phyloP scores from a whole-genome alignment of 2,329 filamentous ascomycete genomes.

The Ophiostoma triangulosporum region DNA sequence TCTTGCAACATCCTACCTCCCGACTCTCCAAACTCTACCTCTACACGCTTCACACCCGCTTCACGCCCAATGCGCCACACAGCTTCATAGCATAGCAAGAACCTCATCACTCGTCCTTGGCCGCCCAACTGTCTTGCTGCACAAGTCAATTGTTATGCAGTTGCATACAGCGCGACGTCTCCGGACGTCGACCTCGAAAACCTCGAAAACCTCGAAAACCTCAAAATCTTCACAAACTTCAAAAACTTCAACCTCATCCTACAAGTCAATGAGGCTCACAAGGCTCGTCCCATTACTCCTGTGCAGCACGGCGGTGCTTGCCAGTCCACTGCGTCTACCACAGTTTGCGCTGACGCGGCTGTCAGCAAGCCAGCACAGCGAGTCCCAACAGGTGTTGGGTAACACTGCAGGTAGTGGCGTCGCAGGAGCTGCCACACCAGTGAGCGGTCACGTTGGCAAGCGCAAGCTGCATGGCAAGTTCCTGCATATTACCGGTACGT shows the following conservation, averaged over 20 bases:
- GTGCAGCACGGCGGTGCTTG: slow-evolving; percentile 19
- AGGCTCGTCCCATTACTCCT: slow-evolving; percentile 9
- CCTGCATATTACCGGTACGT: slow-evolving; percentile 74
- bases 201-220: too few relatives aligned
- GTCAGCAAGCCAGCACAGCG: not conserved
- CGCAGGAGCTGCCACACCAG: slow-evolving; percentile 6
- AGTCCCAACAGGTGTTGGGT: slow-evolving; percentile 13
- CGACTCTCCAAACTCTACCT: not conserved
- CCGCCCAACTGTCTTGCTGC: not conserved
- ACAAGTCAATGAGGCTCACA: not conserved
- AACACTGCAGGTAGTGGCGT: not conserved
- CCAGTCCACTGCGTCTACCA: slow-evolving; percentile 14
- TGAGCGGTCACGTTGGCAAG: slow-evolving; percentile 14
- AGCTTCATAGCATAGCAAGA: not conserved
- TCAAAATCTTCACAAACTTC: not conserved
- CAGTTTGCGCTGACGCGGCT: slow-evolving; percentile 4
- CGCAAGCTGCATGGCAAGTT: slow-evolving; percentile 58
- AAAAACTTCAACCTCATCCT: not conserved
- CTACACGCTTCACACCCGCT: not conserved
- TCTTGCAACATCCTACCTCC: not conserved
- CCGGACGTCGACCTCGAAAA: not conserved
- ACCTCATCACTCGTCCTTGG: not conserved
- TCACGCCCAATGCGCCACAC: slow-evolving; percentile 1
- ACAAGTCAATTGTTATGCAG: not conserved
- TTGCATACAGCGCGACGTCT: not conserved